Conservation (phyloP, 2,329 filamentous ascomycete genomes). For the Ophiostoma fasciatum region DNA sequence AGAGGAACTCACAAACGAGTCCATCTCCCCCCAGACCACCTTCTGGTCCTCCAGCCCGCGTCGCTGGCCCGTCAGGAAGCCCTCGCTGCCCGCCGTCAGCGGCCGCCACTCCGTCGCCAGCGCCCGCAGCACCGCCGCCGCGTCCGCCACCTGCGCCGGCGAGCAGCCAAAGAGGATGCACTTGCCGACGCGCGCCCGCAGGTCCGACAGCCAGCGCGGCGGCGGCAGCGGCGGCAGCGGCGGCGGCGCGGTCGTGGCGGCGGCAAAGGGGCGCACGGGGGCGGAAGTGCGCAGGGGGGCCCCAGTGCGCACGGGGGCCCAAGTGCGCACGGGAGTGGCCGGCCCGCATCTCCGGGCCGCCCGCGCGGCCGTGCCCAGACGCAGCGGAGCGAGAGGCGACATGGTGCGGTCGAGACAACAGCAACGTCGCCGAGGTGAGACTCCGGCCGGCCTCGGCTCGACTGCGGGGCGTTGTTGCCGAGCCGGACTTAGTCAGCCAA, state of each 20-base stretch:
- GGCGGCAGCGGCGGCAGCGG: slow-evolving; percentile 10
- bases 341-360: neutral
- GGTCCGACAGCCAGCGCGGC: slow-evolving; percentile 51
- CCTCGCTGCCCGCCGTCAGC: slow-evolving; percentile 58
- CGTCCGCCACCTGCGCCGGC: slow-evolving; percentile 39
- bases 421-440: too few relatives aligned
- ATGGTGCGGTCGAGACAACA: neutral
- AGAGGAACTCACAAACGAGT: slow-evolving; percentile 30
- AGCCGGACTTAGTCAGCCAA: too few relatives aligned
- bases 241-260: too few relatives aligned
- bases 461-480: too few relatives aligned
- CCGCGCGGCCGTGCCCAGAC: slow-evolving; percentile 3
- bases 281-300: too few relatives aligned
- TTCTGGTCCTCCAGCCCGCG: slow-evolving; percentile 49
- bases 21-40: slow-evolving; percentile 80
- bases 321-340: too few relatives aligned
- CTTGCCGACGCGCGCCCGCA: slow-evolving; percentile 52
- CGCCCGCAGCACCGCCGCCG: slow-evolving; percentile 41
- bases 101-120: slow-evolving; percentile 55
- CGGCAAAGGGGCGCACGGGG: too few relatives aligned
- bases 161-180: slow-evolving; percentile 61
- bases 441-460: too few relatives aligned
- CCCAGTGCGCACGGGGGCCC: too few relatives aligned
- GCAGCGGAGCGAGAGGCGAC: slow-evolving; percentile 5
- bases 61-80: slow-evolving; percentile 51